phyloP scores from a whole-genome alignment of 2,329 filamentous ascomycete genomes.

The Trichoderma atrobrunneum region DNA sequence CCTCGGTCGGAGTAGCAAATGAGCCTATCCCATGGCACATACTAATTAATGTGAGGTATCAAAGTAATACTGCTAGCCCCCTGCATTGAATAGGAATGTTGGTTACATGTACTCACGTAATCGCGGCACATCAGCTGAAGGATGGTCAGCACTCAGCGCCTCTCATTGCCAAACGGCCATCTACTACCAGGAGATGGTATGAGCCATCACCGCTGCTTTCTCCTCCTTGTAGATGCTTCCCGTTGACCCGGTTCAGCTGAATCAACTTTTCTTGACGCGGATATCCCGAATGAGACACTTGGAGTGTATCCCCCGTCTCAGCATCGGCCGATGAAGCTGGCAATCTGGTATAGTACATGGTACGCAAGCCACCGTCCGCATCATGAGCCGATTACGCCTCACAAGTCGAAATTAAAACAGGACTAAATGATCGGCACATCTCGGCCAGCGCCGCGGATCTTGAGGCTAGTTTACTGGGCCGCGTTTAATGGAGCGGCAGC shows the following conservation, averaged over 20 bases:
- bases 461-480: not conserved
- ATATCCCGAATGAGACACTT: not conserved
- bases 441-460: not conserved
- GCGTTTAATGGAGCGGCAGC: not conserved
- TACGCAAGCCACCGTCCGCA: not conserved
- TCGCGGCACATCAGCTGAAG: not conserved
- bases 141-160: not conserved
- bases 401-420: not conserved
- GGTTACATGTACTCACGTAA: not conserved
- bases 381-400: too few species aligned
- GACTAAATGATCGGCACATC: conserved; percentile 1
- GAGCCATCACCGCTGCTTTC: not conserved
- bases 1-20: not conserved
- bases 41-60: not conserved
- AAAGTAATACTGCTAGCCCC: not conserved
- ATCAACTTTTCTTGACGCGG: not conserved
- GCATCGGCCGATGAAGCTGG: not conserved
- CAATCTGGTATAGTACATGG: not conserved
- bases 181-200: not conserved
- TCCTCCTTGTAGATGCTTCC: not conserved
- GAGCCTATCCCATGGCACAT: not conserved
- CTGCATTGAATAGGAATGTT: not conserved
- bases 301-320: not conserved
- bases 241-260: not conserved
- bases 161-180: not conserved